Base-by-base conservation (phyloP, 208 protist genomes). In the Trypanosoma vivax region DNA sequence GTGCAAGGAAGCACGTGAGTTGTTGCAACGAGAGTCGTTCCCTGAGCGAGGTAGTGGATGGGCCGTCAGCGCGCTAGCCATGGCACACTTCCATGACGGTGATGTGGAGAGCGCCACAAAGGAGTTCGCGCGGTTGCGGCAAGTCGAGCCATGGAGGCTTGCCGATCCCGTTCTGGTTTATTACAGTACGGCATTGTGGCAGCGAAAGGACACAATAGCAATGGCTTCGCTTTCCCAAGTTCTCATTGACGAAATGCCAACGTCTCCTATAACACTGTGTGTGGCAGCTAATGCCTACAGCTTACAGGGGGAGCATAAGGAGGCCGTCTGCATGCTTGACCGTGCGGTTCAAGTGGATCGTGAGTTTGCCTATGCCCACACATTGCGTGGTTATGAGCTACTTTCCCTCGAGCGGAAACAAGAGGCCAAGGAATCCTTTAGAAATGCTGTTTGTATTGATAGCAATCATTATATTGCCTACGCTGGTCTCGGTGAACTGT, bases 171-270 rank as follows among this genome's bases (percentile, higher is more conserved):
- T 74, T 18, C 55, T 92, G n/a, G 55, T 92, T 18, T 96, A 90
- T 70, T 98, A 97, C 66, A 97, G 93, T 53, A 98, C 96, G 2
- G 83, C 95, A 2, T 58, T 98, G 24, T 98, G 96, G 96, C 96
- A 98, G 51, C 68, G 97, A 3, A 88, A 82, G 53, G 75, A 73
- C 28, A 83, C 89, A 30, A 53, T 69, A 14, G 67, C 76, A 18
- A 77, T 98, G 3, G 79, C 78, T 25, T 76, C 74, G 23, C 69
- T 98, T 10, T 82, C 94, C 19, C 90, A 98, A 56, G 60, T 77
- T 18, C 64, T 97, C n/a, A 77, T 84, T 31, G 90, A 97, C 18
- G 70, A 87, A 50, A 79, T 94, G 65, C 82, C 85, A 25, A 37
- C 82, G 14, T 76, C 85, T 25, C 75, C 95, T 6, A 73, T 96